These are phyloP conservation scores for Brassica incana DNA, from an alignment of 345 rosid species.

Conservation along the genomic window DNA sequence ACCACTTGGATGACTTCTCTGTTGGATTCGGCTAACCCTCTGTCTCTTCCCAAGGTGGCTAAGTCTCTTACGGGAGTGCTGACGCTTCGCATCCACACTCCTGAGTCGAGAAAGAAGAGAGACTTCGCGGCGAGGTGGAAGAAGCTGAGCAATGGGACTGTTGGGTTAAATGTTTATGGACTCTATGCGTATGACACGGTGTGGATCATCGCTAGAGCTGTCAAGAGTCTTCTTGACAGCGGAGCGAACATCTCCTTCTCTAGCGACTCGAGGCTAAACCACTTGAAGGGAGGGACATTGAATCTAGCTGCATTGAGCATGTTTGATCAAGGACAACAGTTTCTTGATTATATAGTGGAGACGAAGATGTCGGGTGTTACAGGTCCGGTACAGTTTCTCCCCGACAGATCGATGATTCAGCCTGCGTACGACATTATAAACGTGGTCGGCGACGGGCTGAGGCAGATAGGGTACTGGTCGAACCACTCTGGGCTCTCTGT, in stretches of 20 bases:
- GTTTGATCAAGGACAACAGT: constrained; percentile 66
- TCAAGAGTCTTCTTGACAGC: constrained; percentile 60
- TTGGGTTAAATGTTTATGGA: constrained; percentile 74
- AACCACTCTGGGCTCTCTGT: constrained; percentile 81
- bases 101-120: constrained; percentile 60
- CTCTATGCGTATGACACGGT: constrained; percentile 89
- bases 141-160: constrained; percentile 62
- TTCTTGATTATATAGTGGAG: constrained; percentile 54
- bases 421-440: constrained; percentile 81
- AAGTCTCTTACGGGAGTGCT: constrained; percentile 60
- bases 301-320: constrained; percentile 71
- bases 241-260: constrained; percentile 77
- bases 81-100: constrained; percentile 69
- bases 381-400: constrained; percentile 60
- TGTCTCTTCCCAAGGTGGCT: constrained; percentile 32
- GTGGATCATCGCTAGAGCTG: constrained; percentile 83
- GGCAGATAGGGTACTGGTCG: constrained; percentile 84
- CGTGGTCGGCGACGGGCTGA: constrained; percentile 45
- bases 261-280: constrained; percentile 50
- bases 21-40: constrained; percentile 56
- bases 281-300: constrained; percentile 51
- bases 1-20: constrained; percentile 77
- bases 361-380: constrained; percentile 77
- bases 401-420: constrained; percentile 53
- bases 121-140: constrained; percentile 69